Conservation (phyloP, 345 rosid species). For the Dovyalis caffra region DNA sequence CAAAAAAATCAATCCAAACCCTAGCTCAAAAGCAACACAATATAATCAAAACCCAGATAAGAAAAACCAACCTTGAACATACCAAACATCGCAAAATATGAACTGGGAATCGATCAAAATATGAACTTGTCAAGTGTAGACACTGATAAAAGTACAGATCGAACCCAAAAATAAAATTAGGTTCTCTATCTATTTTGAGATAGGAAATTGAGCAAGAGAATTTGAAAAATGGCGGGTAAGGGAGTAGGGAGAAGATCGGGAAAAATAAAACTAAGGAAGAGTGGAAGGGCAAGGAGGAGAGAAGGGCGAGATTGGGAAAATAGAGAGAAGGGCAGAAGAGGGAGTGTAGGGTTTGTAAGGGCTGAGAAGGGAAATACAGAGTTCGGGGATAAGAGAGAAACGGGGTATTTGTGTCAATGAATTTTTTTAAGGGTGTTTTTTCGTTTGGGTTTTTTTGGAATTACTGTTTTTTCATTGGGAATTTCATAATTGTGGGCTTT, state of each 20-base stretch:
- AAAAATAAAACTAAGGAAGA: not conserved
- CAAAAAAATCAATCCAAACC: slow-evolving; percentile 6
- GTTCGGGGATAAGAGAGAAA: not conserved
- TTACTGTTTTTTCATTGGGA: not conserved
- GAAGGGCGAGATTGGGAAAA: slow-evolving; percentile 22
- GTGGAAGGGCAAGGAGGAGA: not conserved
- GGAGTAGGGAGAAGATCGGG: slow-evolving; percentile 27
- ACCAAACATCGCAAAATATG: not conserved
- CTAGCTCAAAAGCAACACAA: not conserved
- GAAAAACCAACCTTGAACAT: not conserved
- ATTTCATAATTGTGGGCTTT: not conserved
- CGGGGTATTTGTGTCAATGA: slow-evolving; percentile 18
- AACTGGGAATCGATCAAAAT: slow-evolving; percentile 9
- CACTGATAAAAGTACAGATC: slow-evolving; percentile 1
- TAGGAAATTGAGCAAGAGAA: not conserved
- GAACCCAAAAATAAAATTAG: not conserved
- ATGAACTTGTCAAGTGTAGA: not conserved
- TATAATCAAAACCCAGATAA: not conserved
- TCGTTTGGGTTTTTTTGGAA: slow-evolving; percentile 3
- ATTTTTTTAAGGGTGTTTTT: not conserved
- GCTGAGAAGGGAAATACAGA: slow-evolving; percentile 23
- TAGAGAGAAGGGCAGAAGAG: slow-evolving; percentile 29
- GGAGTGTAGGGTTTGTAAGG: slow-evolving; percentile 15
- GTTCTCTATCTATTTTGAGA: not conserved
- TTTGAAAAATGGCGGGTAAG: slow-evolving; percentile 31